phyloP scores from a whole-genome alignment of 73 alveolate genomes.

The Paramecium sonneborni region DNA sequence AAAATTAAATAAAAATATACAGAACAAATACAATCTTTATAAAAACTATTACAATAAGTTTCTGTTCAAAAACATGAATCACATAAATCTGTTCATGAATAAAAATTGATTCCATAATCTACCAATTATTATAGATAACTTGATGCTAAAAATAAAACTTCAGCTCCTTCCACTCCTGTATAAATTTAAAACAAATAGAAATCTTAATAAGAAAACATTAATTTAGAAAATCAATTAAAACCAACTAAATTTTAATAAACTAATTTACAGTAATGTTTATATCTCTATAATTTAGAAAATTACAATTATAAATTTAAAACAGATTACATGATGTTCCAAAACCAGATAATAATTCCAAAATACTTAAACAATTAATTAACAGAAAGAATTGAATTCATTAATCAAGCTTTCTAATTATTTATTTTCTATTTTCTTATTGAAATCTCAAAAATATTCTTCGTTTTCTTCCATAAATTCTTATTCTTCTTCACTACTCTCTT shows the following conservation, averaged over 20 bases:
- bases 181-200: neutral
- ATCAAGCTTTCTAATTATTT: neutral
- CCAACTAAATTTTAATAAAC: neutral
- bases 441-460: neutral
- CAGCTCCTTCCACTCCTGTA: slow-evolving; percentile 50
- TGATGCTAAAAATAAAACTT: neutral
- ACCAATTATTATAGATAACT: neutral
- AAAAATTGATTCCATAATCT: neutral
- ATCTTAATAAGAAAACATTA: slow-evolving; percentile 11
- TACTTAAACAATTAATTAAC: slow-evolving; percentile 33
- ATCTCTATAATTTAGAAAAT: neutral
- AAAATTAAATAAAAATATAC: slow-evolving; percentile 6
- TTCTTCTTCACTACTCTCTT: neutral
- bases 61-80: neutral
- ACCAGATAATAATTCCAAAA: slow-evolving; percentile 2
- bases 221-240: slow-evolving; percentile 49
- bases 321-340: slow-evolving; percentile 28
- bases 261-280: neutral
- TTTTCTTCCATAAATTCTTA: neutral
- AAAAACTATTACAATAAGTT: neutral
- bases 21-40: neutral
- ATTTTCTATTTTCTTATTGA: neutral
- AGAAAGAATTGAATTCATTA: slow-evolving; percentile 45
- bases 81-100: slow-evolving; percentile 4
- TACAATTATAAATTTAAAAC: slow-evolving; percentile 21